These are phyloP conservation scores for Pleodorina starrii DNA, from an alignment of 139 green algal species.

Conservation along the genomic window DNA sequence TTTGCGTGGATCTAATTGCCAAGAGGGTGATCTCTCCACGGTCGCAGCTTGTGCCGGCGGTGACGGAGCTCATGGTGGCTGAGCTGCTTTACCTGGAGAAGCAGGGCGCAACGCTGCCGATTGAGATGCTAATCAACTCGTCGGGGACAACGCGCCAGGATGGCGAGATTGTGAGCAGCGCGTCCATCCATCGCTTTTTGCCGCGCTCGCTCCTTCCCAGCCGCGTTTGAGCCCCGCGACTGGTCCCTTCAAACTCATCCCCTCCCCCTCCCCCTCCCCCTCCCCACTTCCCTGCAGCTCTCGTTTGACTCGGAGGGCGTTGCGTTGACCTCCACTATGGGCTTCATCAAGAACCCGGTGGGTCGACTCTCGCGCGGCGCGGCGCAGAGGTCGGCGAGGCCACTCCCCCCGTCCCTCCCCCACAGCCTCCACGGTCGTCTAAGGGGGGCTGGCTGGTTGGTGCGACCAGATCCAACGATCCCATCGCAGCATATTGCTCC, in stretches of 20 bases:
- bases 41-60: constrained; percentile 93
- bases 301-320: constrained; percentile 96
- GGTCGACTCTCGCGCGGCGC: no score
- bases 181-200: not conserved
- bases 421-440: no score
- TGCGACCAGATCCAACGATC: no score
- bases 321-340: constrained; percentile 94
- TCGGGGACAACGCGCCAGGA: constrained; percentile 84
- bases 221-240: not conserved
- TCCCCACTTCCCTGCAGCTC: constrained; percentile 57
- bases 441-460: no score
- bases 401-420: no score
- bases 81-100: constrained; percentile 98
- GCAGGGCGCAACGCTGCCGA: constrained; percentile 86
- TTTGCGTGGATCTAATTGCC: not conserved
- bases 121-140: constrained; percentile 99
- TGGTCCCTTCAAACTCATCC: not conserved
- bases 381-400: no score
- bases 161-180: constrained; percentile 78
- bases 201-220: not conserved
- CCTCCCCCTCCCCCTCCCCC: not conserved
- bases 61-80: constrained; percentile 98
- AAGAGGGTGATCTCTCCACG: not conserved
- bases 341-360: constrained; percentile 89
- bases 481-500: no score